Base-by-base conservation (phyloP, 2,329 filamentous ascomycete genomes). In the Tolypocladium amazonense region DNA sequence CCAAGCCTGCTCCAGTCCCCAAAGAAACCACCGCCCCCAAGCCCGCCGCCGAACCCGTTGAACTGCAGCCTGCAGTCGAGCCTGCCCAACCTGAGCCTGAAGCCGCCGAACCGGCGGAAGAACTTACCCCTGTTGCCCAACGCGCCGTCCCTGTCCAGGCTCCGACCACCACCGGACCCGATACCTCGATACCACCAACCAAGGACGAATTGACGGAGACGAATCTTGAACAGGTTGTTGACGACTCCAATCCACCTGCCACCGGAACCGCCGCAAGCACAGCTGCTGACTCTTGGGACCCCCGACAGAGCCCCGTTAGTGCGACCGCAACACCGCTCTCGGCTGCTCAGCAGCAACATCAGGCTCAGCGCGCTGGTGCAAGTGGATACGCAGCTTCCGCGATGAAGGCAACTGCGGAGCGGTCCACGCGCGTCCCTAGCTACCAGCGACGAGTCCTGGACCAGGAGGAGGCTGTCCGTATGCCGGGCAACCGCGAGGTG, bases 401-500 rank as follows among this genome's bases (percentile, higher is more conserved):
- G 33, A 80, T 89, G 68, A 96, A 96, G 77, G 89, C 89, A 15
- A 88, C 87, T 18, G 67, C 83, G 61, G 77, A 86, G 69, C 73
- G 83, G 62, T 77, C 83, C 30, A 78, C 80, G 62, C 89, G 93
- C 62, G 87, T 86, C 59, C 84, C 90, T 25, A 92, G 88, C 76
- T 91, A 89, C 74, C 89, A 95, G 73, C 87, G 93, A 65, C 89
- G 91, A 68, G 83, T 97, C 58, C 81, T 96, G 69, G 92, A 97
- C 68, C 94, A 99, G 72, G 92, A 96, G 74, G 94, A 99, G 77
- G 91, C 94, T 61, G 94, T 99, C 47, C 92, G 96, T 65, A 97
- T 99, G 93, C 94, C 94, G 54, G 92, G 90, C 62, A 96, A 97
- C 78, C 92, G 94, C 66, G 92, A 94, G 58, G 89, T 99, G 35